Conservation (phyloP, 768 basidiomycete species). For the Tephrocybe rancida region DNA sequence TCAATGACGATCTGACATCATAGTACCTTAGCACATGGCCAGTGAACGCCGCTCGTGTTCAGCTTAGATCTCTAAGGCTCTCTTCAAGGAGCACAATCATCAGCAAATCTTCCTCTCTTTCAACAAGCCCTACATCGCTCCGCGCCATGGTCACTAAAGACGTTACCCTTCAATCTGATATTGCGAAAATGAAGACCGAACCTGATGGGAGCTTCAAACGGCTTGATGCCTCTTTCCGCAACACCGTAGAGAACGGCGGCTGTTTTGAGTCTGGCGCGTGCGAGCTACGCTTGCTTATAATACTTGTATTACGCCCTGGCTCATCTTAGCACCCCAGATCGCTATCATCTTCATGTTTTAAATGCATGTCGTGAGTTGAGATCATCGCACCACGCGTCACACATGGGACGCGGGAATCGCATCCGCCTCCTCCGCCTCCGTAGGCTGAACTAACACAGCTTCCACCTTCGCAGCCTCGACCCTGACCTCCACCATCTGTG, state of each 20-base stretch:
- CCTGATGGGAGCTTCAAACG: conserved; percentile 58
- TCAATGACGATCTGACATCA: conserved; percentile 3
- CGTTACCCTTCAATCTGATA: conserved; percentile 46
- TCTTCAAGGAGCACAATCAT: too few species aligned
- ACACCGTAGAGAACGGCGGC: conserved; percentile 55
- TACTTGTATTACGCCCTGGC: neutral
- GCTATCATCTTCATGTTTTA: conserved; percentile 95
- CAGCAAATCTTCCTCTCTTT: too few species aligned
- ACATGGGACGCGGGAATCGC: conserved; percentile 6
- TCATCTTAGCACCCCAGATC: conserved; percentile 52
- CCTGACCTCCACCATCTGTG: too few species aligned
- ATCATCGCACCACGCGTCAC: neutral
- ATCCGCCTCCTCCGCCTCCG: too few species aligned
- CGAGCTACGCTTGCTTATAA: neutral
- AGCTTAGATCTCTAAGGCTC: too few species aligned
- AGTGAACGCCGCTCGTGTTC: neutral
- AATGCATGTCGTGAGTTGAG: conserved; percentile 73
- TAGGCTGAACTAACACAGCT: too few species aligned
- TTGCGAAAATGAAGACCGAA: conserved; percentile 50
- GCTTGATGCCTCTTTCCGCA: conserved; percentile 52
- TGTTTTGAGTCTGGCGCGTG: conserved; percentile 72
- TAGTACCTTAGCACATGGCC: conserved; percentile 5
- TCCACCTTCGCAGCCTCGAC: too few species aligned
- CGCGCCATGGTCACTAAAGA: too few species aligned
- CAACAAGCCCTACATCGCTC: too few species aligned